Evolutionary conservation across 2,329 filamentous ascomycete species (phyloP), one percentile per base, ranked within the genome.

Genomic region (Ascochyta clinopodiicola): DNA sequence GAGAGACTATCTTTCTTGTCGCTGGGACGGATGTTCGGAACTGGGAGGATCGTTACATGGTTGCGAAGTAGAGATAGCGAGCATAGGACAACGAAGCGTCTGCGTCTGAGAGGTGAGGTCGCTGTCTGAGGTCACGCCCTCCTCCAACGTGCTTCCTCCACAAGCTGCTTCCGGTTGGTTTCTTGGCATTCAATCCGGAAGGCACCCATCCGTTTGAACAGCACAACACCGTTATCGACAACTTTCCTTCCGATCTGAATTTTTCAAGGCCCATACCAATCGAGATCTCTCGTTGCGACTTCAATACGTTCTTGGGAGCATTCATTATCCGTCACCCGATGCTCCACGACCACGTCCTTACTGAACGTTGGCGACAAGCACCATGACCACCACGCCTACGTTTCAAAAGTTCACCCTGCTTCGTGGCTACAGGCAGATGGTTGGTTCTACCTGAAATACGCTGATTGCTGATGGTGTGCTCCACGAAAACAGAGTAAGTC

Each of bases 401-500:
- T 55, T 42, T 37, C 40, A 45, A 5, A 9, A 25, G 19, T n/a
- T 24, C 8, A 50, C 7, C 27, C 6, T 29, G 37, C 19, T 25
- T 36, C 36, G 8, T 24, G n/a, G n/a, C 31, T 29, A 19, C 10
- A n/a, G 10, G 29, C n/a, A 31, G 10, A 17, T 37, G 24, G 43
- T 50, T 45, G 46, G 46, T 8, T 12, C 7, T 27, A 2, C 31
- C 31, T 19, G 2, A 12, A 12, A 5, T 9, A 13, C 15, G 22
- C 29, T 35, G 21, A 4, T 15, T 35, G 19, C 4, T 36, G 6
- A 21, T 56, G 46, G 52, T 45, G 46, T 39, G 52, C 42, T 46
- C 29, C n/a, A 47, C 52, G 46, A 51, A 35, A 51, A 56, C 21
- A 19, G 17, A 37, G 6, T 22, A 8, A 51, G 42, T 37, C 43